Evolutionary conservation across 139 green algal species (phyloP).

Genomic region (Edaphochlamys debaryana): DNA sequence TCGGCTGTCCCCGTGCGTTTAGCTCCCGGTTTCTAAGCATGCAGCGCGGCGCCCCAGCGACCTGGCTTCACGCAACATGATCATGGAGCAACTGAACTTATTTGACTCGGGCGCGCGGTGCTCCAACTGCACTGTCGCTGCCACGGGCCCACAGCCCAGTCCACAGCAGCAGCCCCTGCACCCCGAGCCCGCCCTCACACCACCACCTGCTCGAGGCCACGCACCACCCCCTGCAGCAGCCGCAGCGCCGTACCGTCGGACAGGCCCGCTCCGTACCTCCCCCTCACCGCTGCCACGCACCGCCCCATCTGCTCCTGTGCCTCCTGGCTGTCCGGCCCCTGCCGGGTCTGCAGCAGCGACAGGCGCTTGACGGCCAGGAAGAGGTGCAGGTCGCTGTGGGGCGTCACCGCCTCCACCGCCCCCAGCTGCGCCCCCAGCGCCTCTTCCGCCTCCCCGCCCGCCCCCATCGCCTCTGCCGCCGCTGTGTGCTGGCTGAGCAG

Average conservation of each 20-base stretch:
- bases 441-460: background rate
- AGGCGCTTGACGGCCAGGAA: constrained; percentile 27
- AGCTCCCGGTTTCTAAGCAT: too few species aligned
- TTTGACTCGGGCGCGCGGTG: too few species aligned
- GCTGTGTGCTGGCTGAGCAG: background rate
- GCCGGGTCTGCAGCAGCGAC: background rate
- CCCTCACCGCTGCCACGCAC: background rate
- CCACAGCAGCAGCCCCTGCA: too few species aligned
- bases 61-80: too few species aligned
- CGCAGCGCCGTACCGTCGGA: background rate
- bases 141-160: too few species aligned
- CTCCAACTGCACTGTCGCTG: too few species aligned
- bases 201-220: background rate
- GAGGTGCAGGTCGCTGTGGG: constrained; percentile 31
- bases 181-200: background rate
- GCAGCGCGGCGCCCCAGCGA: too few species aligned
- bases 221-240: constrained; percentile 12
- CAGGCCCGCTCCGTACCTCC: constrained; percentile 6
- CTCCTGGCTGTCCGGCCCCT: background rate
- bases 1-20: too few species aligned
- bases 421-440: constrained; percentile 12
- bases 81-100: too few species aligned
- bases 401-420: constrained; percentile 2
- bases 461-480: background rate
- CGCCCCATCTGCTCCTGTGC: background rate